These are phyloP conservation scores for Prinsepia uniflora DNA, from an alignment of 306 rosid species.

Conservation along the genomic window DNA sequence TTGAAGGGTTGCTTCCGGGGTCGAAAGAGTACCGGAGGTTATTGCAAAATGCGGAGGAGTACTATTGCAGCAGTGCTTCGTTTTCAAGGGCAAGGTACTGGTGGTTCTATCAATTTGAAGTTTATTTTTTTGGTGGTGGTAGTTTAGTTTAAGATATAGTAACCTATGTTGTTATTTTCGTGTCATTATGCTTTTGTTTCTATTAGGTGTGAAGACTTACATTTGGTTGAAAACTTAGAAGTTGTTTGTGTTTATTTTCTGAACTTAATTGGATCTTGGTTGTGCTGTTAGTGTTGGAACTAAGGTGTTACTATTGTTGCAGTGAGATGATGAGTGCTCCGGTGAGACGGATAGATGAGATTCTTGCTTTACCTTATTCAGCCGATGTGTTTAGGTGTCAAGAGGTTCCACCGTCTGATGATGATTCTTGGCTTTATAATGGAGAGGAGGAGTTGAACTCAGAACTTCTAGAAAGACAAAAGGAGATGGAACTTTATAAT, in stretches of 20 bases:
- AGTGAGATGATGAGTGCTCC: slow-evolving; percentile 86
- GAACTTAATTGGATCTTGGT: neutral
- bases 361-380: slow-evolving; percentile 63
- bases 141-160: neutral
- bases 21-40: slow-evolving; percentile 68
- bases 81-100: slow-evolving; percentile 57
- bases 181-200: neutral
- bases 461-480: slow-evolving; percentile 77
- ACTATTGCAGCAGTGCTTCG: slow-evolving; percentile 53
- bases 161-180: neutral
- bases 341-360: slow-evolving; percentile 79
- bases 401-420: slow-evolving; percentile 75
- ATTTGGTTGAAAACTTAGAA: too few species aligned
- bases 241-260: neutral
- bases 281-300: slow-evolving; percentile 10
- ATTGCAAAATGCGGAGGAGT: slow-evolving; percentile 74
- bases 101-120: neutral
- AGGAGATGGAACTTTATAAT: slow-evolving; percentile 75
- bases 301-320: slow-evolving; percentile 32
- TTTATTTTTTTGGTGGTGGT: neutral
- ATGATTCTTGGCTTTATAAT: slow-evolving; percentile 78
- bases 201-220: neutral
- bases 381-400: slow-evolving; percentile 53
- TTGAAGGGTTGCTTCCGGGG: slow-evolving; percentile 70
- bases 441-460: slow-evolving; percentile 86